Evolutionary conservation across 202 grass and related monocot genomes (phyloP), one percentile per base, ranked within the genome.

Genomic region (Eragrostis tef): DNA sequence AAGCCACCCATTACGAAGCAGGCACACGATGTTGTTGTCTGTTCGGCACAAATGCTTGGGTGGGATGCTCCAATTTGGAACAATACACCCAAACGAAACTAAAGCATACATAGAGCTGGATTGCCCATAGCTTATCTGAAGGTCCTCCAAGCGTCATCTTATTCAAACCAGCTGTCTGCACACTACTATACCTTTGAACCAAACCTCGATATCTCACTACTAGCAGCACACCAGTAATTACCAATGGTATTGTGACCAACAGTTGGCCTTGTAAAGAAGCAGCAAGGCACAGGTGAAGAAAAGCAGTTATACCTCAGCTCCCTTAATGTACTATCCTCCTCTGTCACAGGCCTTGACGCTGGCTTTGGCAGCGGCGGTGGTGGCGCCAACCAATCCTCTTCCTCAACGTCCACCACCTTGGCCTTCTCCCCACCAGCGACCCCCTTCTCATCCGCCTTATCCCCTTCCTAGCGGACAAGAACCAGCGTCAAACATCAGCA

Each of bases 351-450:
- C 67, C 73, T 71, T 4, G 27, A 52, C 9, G 73, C 57, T 17
- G 82, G 60, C 75, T 87, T 98, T 39, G 82, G 84, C 6, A 88
- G 90, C 1, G 90, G 92, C 0, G 88, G 85, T 12, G 78, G 81
- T 1, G 87, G 85, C 15, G 78, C 78, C 74, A 98, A 79, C 95
- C 95, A 98, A 87, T 98, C 88, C 43, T 94, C 95, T 24, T 98
- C 95, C 7, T 87, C 84, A 43, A 93, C 44, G 61, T 79, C 49
- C 56, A 58, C 54, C 51, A 41, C 78, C 22, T 56, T 61, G 22
- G 31, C 64, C 70, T 81, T 80, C 58, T 26, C 58, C 11, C 1
- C 22, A 27, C 22, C 11, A 0, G 71, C 2, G 10, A 12, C 52
- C 0, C 46, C 81, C 65, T 83, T 73, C 63, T 68, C 83, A 8